Evolutionary conservation across 1,284 basidiomycete genomes (phyloP), one percentile per base, ranked within the genome.

Genomic region (Sanghuangporus weigelae): DNA sequence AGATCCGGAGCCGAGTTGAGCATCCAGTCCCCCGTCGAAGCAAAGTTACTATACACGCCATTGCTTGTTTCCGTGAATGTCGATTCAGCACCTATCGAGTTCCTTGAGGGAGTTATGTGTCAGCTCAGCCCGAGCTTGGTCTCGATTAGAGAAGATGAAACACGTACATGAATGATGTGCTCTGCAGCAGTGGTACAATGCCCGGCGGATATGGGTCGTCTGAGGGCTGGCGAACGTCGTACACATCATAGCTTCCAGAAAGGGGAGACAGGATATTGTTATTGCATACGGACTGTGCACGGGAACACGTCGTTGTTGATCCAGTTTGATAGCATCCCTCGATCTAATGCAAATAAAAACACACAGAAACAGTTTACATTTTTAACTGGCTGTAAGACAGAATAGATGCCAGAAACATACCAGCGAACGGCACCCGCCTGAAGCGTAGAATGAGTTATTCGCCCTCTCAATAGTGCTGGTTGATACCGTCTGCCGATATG

Each of bases 1-100:
- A 87, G 73, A 64, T 82, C 68, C 1, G 80, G 82, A 12, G 78
- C 71, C 8, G 81, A 83, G 69, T 80, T 85, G 53, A 79, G 76
- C 84, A 86, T 86, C 84, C 84, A 86, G 64, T 87, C 85, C 36
- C 84, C 85, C 12, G 83, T 84, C 8, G 69, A 67, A 2, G 81
- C 81, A 66, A 88, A 87, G 68, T 86, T 84, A 62, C 68, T 68
- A 68, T 84, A 86, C 2, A 87, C 80, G 6, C 74, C 66, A 38
- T 69, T 53, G 69, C 78, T 85, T 1, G 77, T 77, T 66, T 76
- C 71, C 42, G 73, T 63, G 82, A 84, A 86, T 1, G 71, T 75
- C 8, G 72, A 71, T 68, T 84, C 79, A 1, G 82, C 82, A 35
- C 84, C 84, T 57, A 85, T 82, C 66, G 71, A 72, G 3, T 74